Percentiles rank a stretch among this genome's conserved stretches.
phyloP scores from a whole-genome alignment of 768 basidiomycete species.

The Amanita brunnescens region DNA sequence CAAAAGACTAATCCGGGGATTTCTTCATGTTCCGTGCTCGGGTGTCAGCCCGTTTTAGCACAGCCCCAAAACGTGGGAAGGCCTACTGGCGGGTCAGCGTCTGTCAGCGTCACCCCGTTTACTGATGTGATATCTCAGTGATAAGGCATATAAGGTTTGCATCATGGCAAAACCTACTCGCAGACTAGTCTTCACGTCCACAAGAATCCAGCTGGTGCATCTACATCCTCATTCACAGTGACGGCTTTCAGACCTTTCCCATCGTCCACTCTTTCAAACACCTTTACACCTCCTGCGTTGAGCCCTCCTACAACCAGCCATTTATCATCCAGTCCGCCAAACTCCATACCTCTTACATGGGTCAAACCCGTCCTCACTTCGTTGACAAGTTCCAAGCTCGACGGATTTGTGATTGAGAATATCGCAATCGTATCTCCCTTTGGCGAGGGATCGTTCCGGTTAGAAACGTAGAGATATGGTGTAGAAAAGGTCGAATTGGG shows the following conservation, averaged over 20 bases:
- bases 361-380: slow-evolving; percentile 64
- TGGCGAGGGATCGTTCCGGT: slow-evolving; percentile 62
- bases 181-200: slow-evolving; percentile 36
- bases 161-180: no score
- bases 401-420: slow-evolving; percentile 40
- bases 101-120: no score
- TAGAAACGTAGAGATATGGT: slow-evolving; percentile 64
- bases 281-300: slow-evolving; percentile 56
- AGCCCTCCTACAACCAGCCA: slow-evolving; percentile 62
- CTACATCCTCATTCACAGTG: slow-evolving; percentile 34
- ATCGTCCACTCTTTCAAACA: slow-evolving; percentile 58
- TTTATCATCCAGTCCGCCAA: slow-evolving; percentile 52
- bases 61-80: no score
- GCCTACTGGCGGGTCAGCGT: no score
- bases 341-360: slow-evolving; percentile 61
- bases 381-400: slow-evolving; percentile 34
- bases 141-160: no score
- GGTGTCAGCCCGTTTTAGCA: no score
- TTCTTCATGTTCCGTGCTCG: no score
- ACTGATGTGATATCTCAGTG: no score
- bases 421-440: slow-evolving; percentile 69
- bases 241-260: slow-evolving; percentile 47
- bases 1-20: no score
- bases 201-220: slow-evolving; percentile 47
- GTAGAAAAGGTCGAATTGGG: slow-evolving; percentile 43